phyloP scores from a whole-genome alignment of 2,329 filamentous ascomycete genomes.

The Beauveria sp. region DNA sequence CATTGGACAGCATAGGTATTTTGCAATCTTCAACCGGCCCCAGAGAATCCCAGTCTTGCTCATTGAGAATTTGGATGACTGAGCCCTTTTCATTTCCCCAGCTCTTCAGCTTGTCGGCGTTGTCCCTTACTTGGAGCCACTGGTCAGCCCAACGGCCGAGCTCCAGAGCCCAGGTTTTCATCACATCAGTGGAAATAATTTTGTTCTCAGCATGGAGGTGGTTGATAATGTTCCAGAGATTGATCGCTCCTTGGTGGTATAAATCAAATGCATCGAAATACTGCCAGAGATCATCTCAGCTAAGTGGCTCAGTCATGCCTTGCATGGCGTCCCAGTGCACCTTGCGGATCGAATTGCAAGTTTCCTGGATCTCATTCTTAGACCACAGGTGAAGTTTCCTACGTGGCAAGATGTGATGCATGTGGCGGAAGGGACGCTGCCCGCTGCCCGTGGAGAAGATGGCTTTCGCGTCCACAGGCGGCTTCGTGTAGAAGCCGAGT shows the following conservation, averaged over 20 bases:
- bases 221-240: slow-evolving; percentile 40
- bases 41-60: slow-evolving; percentile 21
- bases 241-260: slow-evolving; percentile 38
- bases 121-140: slow-evolving; percentile 25
- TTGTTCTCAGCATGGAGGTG: slow-evolving; percentile 34
- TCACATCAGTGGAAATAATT: slow-evolving; percentile 22
- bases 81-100: slow-evolving; percentile 23
- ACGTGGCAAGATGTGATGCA: slow-evolving; percentile 21
- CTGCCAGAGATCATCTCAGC: slow-evolving; percentile 35
- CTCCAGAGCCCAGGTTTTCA: slow-evolving; percentile 19
- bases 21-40: slow-evolving; percentile 23
- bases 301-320: slow-evolving; percentile 22
- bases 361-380: slow-evolving; percentile 29
- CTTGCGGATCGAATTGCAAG: slow-evolving; percentile 31
- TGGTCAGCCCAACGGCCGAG: slow-evolving; percentile 29
- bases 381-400: slow-evolving; percentile 31
- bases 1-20: slow-evolving; percentile 23
- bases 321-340: slow-evolving; percentile 29
- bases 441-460: slow-evolving; percentile 33
- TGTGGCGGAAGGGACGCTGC: slow-evolving; percentile 20
- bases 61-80: slow-evolving; percentile 21
- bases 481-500: slow-evolving; percentile 29
- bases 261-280: slow-evolving; percentile 43
- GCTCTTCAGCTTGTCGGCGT: slow-evolving; percentile 23
- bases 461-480: slow-evolving; percentile 23